These are phyloP conservation scores for Russula vinacea DNA, from an alignment of 768 basidiomycete species.

Conservation along the genomic window DNA sequence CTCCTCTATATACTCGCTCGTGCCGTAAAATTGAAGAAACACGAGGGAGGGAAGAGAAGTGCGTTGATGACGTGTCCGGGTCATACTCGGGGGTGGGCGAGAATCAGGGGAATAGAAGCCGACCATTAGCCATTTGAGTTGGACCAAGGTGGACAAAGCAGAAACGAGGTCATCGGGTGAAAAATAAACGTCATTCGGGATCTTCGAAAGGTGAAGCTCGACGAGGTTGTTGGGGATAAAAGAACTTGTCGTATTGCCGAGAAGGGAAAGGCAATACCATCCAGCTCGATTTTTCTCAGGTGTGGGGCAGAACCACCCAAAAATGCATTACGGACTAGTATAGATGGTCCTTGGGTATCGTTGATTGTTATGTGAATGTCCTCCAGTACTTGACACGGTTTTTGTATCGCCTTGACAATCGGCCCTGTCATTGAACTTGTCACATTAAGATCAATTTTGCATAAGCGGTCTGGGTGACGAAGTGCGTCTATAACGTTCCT, in stretches of 20 bases:
- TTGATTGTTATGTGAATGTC: no score
- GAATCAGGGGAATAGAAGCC: not conserved
- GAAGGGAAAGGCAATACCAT: conserved; percentile 1
- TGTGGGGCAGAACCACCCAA: conserved; percentile 22
- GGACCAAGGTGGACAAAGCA: not conserved
- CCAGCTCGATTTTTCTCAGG: not conserved
- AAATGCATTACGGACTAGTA: conserved; percentile 15
- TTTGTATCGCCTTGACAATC: conserved; percentile 34
- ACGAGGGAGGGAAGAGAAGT: not conserved
- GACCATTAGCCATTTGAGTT: not conserved
- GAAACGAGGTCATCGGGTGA: not conserved
- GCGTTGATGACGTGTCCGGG: no score
- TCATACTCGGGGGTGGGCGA: not conserved
- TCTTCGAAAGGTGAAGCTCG: not conserved
- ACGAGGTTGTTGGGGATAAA: conserved; percentile 6
- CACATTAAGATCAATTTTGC: not conserved
- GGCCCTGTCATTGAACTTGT: conserved; percentile 5
- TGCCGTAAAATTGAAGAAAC: not conserved
- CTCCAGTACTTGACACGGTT: conserved; percentile 9
- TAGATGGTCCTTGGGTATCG: no score
- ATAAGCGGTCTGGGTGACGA: not conserved
- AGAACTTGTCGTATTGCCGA: conserved; percentile 6
- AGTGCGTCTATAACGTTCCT: no score
- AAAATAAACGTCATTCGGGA: conserved; percentile 1
- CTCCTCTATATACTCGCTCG: conserved; percentile 13